Evolutionary conservation across 2,329 filamentous ascomycete genomes (phyloP), one percentile per base, ranked within the genome.

Genomic region (Teratosphaeria viscida): DNA sequence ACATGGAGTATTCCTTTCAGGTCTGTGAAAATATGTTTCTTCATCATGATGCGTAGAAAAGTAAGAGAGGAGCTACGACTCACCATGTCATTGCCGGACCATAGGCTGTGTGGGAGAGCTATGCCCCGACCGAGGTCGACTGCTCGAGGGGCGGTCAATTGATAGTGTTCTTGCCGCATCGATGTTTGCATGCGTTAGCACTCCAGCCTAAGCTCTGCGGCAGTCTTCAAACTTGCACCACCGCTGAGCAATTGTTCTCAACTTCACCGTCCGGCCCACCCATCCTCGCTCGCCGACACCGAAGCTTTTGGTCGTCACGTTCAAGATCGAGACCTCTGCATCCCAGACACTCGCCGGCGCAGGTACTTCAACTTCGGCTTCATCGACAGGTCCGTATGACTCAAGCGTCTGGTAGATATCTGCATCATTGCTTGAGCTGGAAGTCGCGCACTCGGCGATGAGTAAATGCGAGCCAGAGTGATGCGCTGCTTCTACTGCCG

Each of bases 401-500:
- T 49, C 43, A 11, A 49, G 16, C n/a, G 43, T 49, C 43, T 49
- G 43, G n/a, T 49, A n/a, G 43, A 49, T 49, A 49, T 49, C 43
- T 29, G 54, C 29, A 35, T 32, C 29, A 29, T 39, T 43, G 34
- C 52, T 32, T 34, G 29, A 27, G 23, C 47, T 56, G n/a, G 4
- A n/a, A 5, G 61, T 62, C 39, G 65, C 52, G 59, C 73, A 76
- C 61, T 80, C 78, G 3, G 73, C 74, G 34, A 80, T 58, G n/a
- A 76, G 58, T 12, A 80, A 72, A 55, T 67, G 67, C n/a, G 69
- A 72, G 3, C 63, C 63, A 0, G 69, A 63, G 23, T 62, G 66
- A 58, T 71, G 59, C 0, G 85, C 85, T 2, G 82, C 79, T 60
- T 90, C 87, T 8, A 89, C 80, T 1, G 88, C 72, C 0, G 77